Conservation (phyloP, 2,329 filamentous ascomycete genomes). For the Fusarium tricinctum region DNA sequence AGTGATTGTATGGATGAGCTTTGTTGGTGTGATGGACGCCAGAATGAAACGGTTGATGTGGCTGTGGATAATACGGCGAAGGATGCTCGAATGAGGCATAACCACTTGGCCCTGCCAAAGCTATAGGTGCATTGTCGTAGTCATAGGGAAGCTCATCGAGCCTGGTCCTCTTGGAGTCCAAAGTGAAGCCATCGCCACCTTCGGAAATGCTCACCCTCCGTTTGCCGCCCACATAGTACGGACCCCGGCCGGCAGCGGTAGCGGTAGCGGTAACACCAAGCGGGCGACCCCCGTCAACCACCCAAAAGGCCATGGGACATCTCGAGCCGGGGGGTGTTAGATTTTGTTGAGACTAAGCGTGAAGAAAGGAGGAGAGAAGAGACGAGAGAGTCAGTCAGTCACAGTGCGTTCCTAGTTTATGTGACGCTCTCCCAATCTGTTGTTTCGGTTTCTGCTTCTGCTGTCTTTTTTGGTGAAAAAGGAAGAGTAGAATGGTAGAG, state of each 20-base stretch:
- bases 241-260: slow-evolving; percentile 40
- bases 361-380: slow-evolving; percentile 9
- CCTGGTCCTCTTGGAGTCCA: slow-evolving; percentile 46
- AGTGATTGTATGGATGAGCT: slow-evolving; percentile 18
- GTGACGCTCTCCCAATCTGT: neutral
- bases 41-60: slow-evolving; percentile 10
- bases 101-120: slow-evolving; percentile 22
- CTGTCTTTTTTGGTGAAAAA: slow-evolving; percentile 2
- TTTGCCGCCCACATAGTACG: slow-evolving; percentile 56
- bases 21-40: slow-evolving; percentile 27
- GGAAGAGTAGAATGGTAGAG: slow-evolving; percentile 3
- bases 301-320: slow-evolving; percentile 60
- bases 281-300: slow-evolving; percentile 53
- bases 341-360: slow-evolving; percentile 35
- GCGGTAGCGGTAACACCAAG: slow-evolving; percentile 46
- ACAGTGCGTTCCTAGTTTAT: slow-evolving; percentile 18
- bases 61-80: slow-evolving; percentile 15
- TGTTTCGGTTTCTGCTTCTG: neutral
- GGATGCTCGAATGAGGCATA: slow-evolving; percentile 16
- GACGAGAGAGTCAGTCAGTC: slow-evolving; percentile 10
- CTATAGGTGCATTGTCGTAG: slow-evolving; percentile 25
- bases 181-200: slow-evolving; percentile 49
- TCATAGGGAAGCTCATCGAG: slow-evolving; percentile 38
- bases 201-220: slow-evolving; percentile 56
- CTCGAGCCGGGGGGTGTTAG: slow-evolving; percentile 31